Conservation (phyloP, 2,329 filamentous ascomycete species). For the Aspergillus japonicus region DNA sequence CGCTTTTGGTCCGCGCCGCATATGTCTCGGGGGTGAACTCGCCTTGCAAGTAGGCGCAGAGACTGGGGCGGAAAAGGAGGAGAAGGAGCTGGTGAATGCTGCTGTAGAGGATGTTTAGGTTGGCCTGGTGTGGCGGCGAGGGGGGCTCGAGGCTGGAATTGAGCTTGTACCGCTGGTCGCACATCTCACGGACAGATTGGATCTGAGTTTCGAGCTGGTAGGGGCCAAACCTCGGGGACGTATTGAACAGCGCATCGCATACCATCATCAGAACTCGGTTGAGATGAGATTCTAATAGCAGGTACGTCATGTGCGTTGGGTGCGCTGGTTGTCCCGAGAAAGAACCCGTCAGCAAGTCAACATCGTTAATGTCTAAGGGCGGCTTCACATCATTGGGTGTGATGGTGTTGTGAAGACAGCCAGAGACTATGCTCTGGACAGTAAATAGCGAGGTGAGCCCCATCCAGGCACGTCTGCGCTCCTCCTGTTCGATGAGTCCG, state of each 20-base stretch:
- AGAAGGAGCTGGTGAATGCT: conserved; percentile 41
- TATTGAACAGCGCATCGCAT: conserved; percentile 35
- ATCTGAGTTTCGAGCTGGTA: conserved; percentile 33
- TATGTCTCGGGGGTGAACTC: conserved; percentile 32
- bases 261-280: conserved; percentile 39
- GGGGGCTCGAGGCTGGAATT: conserved; percentile 27
- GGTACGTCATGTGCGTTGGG: conserved; percentile 45
- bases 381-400: conserved; percentile 31
- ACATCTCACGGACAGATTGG: conserved; percentile 30
- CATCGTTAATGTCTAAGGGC: conserved; percentile 39
- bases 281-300: conserved; percentile 39
- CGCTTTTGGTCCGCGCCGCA: conserved; percentile 32
- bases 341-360: conserved; percentile 31
- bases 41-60: conserved; percentile 34
- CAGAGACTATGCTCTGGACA: conserved; percentile 38
- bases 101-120: conserved; percentile 43
- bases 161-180: conserved; percentile 30
- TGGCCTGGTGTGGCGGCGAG: conserved; percentile 37
- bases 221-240: conserved; percentile 22
- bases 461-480: conserved; percentile 42
- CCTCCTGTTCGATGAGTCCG: conserved; percentile 37
- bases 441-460: conserved; percentile 43
- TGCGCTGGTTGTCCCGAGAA: conserved; percentile 20
- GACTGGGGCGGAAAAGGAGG: conserved; percentile 37
- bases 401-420: conserved; percentile 33